Evolutionary conservation across 2,329 filamentous ascomycete genomes (phyloP).

Genomic region (Hymenotorrendiella dingleyae): DNA sequence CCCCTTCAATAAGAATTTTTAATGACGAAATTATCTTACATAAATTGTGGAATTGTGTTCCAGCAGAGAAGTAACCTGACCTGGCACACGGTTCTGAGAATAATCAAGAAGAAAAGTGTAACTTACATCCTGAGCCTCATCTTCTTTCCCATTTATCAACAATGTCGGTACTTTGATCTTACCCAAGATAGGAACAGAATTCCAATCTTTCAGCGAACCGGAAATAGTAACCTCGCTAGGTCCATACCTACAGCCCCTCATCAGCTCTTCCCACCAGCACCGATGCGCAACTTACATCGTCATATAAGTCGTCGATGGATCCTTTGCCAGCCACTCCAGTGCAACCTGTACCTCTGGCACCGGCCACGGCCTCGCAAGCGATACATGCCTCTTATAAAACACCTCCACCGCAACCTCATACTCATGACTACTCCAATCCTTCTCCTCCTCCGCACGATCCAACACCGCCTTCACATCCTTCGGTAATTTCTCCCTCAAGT

Average conservation of each 20-base stretch:
- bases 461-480: slow-evolving; percentile 6
- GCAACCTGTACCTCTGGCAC: slow-evolving; percentile 26
- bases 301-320: slow-evolving; percentile 23
- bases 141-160: slow-evolving; percentile 32
- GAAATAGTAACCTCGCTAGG: slow-evolving; percentile 20
- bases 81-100: no score
- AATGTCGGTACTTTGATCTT: slow-evolving; percentile 32
- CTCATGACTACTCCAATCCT: slow-evolving; percentile 22
- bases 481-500: slow-evolving; percentile 1
- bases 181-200: slow-evolving; percentile 18
- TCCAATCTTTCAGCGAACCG: slow-evolving; percentile 28
- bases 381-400: slow-evolving; percentile 29
- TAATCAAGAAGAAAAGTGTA: no score
- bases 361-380: slow-evolving; percentile 29
- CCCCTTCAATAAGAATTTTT: no score
- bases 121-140: slow-evolving; percentile 34
- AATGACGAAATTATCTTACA: no score
- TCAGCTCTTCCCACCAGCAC: slow-evolving; percentile 36
- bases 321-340: slow-evolving; percentile 29
- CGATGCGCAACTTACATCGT: slow-evolving; percentile 33
- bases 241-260: slow-evolving; percentile 31
- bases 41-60: no score
- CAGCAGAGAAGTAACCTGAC: no score
- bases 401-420: slow-evolving; percentile 25
- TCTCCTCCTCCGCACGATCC: slow-evolving; percentile 10